Percentiles rank a stretch among this genome's conserved stretches.
Conservation (phyloP, 352 stramenopile species). For the Phytophthora sojae region DNA sequence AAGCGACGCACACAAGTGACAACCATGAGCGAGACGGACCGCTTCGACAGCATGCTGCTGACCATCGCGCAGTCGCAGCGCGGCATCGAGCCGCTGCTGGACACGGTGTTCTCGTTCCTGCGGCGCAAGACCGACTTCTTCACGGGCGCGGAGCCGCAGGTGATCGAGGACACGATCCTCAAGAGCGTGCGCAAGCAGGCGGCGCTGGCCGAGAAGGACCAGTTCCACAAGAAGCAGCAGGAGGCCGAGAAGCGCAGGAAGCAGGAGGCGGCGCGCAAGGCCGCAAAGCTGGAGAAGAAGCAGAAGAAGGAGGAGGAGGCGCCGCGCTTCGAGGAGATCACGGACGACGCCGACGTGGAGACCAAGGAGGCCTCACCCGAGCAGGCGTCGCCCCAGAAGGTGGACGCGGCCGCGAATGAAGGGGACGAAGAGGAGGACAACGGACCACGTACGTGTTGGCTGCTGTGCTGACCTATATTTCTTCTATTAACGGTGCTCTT, state of each 20-base stretch:
- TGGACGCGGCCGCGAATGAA: slow-evolving; percentile 44
- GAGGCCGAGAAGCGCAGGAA: slow-evolving; percentile 86
- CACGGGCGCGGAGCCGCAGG: slow-evolving; percentile 81
- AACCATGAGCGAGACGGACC: slow-evolving; percentile 75
- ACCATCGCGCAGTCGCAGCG: slow-evolving; percentile 96
- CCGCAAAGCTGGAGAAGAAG: slow-evolving; percentile 55
- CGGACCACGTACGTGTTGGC: slow-evolving; percentile 56
- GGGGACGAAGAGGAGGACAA: slow-evolving; percentile 73
- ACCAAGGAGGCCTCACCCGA: slow-evolving; percentile 35
- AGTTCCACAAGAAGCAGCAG: slow-evolving; percentile 77
- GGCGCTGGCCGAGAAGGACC: slow-evolving; percentile 82
- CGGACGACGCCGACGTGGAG: slow-evolving; percentile 58
- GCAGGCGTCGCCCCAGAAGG: slow-evolving; percentile 23
- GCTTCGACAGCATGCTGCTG: slow-evolving; percentile 97
- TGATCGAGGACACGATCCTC: slow-evolving; percentile 89
- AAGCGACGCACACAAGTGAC: slow-evolving; percentile 12
- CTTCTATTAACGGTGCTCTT: slow-evolving; percentile 17
- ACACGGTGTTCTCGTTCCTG: slow-evolving; percentile 98
- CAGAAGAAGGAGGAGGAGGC: slow-evolving; percentile 55
- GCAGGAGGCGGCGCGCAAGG: slow-evolving; percentile 53
- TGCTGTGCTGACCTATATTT: not conserved
- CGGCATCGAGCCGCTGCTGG: slow-evolving; percentile 98
- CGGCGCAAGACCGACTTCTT: slow-evolving; percentile 99
- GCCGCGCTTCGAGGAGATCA: slow-evolving; percentile 84
- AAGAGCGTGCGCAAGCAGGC: slow-evolving; percentile 94